These are phyloP conservation scores for Brassica balearica DNA, from an alignment of 441 rosid species.

Conservation along the genomic window DNA sequence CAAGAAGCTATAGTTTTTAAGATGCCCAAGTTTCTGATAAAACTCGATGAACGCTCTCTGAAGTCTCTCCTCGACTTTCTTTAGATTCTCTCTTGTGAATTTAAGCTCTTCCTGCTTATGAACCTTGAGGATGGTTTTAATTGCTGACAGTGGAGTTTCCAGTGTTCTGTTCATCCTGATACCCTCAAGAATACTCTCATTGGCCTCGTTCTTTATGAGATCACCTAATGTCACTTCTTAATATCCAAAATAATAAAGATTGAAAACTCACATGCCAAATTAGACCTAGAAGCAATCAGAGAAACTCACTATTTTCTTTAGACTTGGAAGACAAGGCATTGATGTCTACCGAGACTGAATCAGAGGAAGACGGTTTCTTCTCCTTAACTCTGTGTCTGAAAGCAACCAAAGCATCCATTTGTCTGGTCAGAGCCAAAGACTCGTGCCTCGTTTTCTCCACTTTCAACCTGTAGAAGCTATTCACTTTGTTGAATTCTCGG, in stretches of 20 bases:
- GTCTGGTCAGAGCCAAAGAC: constrained; percentile 53
- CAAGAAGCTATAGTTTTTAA: constrained; percentile 58
- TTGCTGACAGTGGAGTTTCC: constrained; percentile 47
- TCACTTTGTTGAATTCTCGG: constrained; percentile 69
- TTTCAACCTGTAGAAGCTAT: constrained; percentile 55
- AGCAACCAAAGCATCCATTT: constrained; percentile 82
- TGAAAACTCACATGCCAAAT: not conserved
- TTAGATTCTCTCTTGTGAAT: constrained; percentile 50
- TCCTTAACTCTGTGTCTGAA: constrained; percentile 61
- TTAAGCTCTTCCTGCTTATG: constrained; percentile 38
- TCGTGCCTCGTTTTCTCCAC: constrained; percentile 57
- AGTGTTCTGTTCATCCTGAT: constrained; percentile 43
- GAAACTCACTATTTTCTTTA: constrained; percentile 34
- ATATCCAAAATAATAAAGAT: not conserved
- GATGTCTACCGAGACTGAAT: constrained; percentile 48
- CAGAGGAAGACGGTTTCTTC: constrained; percentile 49
- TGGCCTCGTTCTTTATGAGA: constrained; percentile 17
- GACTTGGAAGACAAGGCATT: constrained; percentile 49
- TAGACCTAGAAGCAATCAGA: not conserved
- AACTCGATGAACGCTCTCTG: constrained; percentile 49
- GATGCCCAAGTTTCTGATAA: constrained; percentile 53
- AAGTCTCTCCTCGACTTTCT: constrained; percentile 51
- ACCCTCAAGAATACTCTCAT: constrained; percentile 41
- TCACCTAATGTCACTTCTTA: constrained; percentile 45
- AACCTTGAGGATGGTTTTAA: constrained; percentile 43